Evolutionary conservation across 768 basidiomycete genomes (phyloP).

Genomic region (Amanita pseudoporphyria): DNA sequence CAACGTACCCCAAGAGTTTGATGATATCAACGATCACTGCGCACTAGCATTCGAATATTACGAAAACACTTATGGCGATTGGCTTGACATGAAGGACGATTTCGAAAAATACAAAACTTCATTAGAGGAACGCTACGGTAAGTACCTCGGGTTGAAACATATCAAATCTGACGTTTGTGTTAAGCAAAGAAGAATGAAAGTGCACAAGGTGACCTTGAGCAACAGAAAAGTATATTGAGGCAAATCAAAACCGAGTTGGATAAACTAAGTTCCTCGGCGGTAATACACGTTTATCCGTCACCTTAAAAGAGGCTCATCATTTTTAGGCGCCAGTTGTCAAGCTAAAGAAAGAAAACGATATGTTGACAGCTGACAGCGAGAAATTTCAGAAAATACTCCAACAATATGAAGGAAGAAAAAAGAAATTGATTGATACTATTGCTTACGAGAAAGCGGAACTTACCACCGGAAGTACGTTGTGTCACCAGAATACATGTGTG

Average conservation of each 20-base stretch:
- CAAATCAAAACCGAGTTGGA: slow-evolving; percentile 43
- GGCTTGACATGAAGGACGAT: slow-evolving; percentile 58
- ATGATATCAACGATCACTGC: slow-evolving; percentile 62
- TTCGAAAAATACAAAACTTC: slow-evolving; percentile 61
- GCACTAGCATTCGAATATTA: slow-evolving; percentile 74
- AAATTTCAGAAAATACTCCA: slow-evolving; percentile 72
- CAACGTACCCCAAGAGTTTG: slow-evolving; percentile 65
- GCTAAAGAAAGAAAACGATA: slow-evolving; percentile 49
- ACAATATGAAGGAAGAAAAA: slow-evolving; percentile 59
- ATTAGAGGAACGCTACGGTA: slow-evolving; percentile 74
- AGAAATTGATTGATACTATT: slow-evolving; percentile 58
- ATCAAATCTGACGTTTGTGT: slow-evolving; percentile 6
- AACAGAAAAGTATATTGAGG: slow-evolving; percentile 36
- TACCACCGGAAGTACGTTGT: slow-evolving; percentile 33
- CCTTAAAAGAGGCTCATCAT: slow-evolving; percentile 1
- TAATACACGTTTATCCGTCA: slow-evolving; percentile 16
- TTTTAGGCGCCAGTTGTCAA: slow-evolving; percentile 52
- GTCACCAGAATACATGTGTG: not conserved
- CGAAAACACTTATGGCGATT: slow-evolving; percentile 53
- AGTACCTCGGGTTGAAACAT: slow-evolving; percentile 11
- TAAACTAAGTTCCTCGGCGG: slow-evolving; percentile 53
- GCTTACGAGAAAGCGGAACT: slow-evolving; percentile 60
- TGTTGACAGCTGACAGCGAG: slow-evolving; percentile 62
- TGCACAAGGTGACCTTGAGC: slow-evolving; percentile 55
- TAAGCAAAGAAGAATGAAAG: slow-evolving; percentile 64